These are phyloP conservation scores for Mercurialis annua DNA, from an alignment of 345 rosid species.

Conservation along the genomic window DNA sequence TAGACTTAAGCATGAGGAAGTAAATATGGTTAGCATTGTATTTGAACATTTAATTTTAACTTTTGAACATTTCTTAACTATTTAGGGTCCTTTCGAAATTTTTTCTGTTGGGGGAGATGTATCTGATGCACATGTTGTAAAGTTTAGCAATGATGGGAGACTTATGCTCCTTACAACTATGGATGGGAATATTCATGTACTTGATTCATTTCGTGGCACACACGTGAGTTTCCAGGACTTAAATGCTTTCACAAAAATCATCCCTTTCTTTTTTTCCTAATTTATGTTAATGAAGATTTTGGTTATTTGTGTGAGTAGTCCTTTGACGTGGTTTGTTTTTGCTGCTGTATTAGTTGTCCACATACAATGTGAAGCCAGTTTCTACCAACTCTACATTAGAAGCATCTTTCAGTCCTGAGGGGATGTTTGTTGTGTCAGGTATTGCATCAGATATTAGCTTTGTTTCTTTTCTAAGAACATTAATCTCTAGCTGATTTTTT, in stretches of 20 bases:
- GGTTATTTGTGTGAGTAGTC: not conserved
- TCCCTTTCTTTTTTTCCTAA: not conserved
- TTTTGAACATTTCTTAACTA: not conserved
- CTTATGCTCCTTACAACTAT: slow-evolving; percentile 87
- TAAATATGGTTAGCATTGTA: slow-evolving; percentile 9
- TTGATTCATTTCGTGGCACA: slow-evolving; percentile 91
- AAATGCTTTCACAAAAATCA: not conserved
- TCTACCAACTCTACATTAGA: slow-evolving; percentile 75
- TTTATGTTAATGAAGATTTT: slow-evolving; percentile 1
- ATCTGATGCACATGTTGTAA: slow-evolving; percentile 81
- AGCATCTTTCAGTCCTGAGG: slow-evolving; percentile 97
- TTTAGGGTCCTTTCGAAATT: slow-evolving; percentile 83
- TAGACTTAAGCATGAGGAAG: slow-evolving; percentile 12
- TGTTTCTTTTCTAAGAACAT: not conserved
- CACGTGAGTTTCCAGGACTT: slow-evolving; percentile 40
- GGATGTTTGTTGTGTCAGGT: slow-evolving; percentile 91
- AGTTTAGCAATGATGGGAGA: slow-evolving; percentile 90
- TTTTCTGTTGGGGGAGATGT: slow-evolving; percentile 85
- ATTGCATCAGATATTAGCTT: slow-evolving; percentile 16
- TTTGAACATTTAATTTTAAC: not conserved
- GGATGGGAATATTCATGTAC: slow-evolving; percentile 88
- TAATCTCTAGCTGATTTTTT: slow-evolving; percentile 4
- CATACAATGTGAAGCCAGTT: slow-evolving; percentile 83
- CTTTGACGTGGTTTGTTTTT: slow-evolving; percentile 16
- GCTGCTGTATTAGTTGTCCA: slow-evolving; percentile 51